Base-by-base conservation (phyloP, 805 yeast species). In the Kregervanrija pseudodelftensis region DNA sequence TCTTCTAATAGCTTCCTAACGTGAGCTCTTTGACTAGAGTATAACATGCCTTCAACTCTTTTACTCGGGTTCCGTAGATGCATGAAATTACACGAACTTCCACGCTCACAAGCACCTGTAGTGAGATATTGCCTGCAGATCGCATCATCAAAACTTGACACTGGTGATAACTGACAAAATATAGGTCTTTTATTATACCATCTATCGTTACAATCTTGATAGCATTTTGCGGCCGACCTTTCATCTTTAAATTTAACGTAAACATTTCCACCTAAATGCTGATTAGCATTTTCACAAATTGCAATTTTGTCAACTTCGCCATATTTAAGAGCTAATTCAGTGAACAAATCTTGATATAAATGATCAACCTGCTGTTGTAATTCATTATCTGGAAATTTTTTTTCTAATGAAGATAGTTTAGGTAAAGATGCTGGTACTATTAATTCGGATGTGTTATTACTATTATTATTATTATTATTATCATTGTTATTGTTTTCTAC, bases 141-240 rank as follows among this genome's bases (percentile, higher is more conserved):
- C 11, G 95, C 84, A 44, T 82, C 93, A 38, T 72, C 68, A 52
- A 85, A 77, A 56, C 74, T 79, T 3, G 73, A 63, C 14, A 86
- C 90, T 11, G 96, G 93, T 17, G 87, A 76, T 28, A 86, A 67
- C 55, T 86, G 93, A 56, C 87, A 79, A 59, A 79, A 84, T 0
- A 90, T 78, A 0, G 97, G 98, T 44, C 80, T 65, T 8, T 77
- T 79, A 45, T 79, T 77, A 59, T 78, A 90, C 97, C 97, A 90
- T 46, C 93, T 74, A 31, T 79, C 73, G 57, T 86, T 87, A 56
- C 89, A 76, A 44, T 66, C 68, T 39, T 75, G 72, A 33, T 76
- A 70, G 3, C 89, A 90, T 40, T 61, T 63, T 33, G 66, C 67
- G 0, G 96, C 95, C 30, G 74, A 77, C 4, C 69, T 71, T 15